Conservation (phyloP, 495 filamentous ascomycete genomes). For the Aspergillus cavernicola region DNA sequence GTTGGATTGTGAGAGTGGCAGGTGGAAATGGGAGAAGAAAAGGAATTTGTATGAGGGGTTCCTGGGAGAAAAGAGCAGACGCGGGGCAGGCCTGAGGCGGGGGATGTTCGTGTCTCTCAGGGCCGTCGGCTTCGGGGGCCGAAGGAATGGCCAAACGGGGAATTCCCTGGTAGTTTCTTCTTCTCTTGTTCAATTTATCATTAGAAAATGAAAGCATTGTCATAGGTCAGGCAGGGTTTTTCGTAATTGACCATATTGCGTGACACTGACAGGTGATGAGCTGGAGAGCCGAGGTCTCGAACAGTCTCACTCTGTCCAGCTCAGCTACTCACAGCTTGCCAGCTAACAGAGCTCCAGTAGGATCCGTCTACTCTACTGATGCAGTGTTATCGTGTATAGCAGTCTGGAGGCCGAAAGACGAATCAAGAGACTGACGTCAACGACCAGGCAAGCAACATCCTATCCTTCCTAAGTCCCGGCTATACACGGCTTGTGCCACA, state of each 20-base stretch:
- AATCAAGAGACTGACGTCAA: constrained; percentile 10
- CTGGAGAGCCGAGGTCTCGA: neutral
- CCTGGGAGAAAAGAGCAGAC: constrained; percentile 4
- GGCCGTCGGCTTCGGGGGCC: constrained; percentile 3
- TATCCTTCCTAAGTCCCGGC: no score
- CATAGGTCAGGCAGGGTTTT: neutral
- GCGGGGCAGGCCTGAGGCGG: constrained; percentile 27
- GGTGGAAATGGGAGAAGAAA: neutral
- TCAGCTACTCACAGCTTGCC: no score
- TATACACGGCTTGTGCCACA: constrained; percentile 2
- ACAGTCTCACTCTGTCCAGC: no score
- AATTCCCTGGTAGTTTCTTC: neutral
- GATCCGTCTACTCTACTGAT: neutral
- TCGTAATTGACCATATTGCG: neutral
- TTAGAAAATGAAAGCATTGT: neutral
- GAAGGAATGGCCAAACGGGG: neutral
- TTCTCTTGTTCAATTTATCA: neutral
- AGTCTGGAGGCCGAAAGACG: neutral
- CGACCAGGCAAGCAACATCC: no score
- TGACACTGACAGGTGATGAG: no score
- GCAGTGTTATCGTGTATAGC: constrained; percentile 1
- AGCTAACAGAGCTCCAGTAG: no score
- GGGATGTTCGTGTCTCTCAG: constrained; percentile 6
- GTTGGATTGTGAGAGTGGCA: neutral
- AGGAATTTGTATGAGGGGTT: constrained; percentile 1